Evolutionary conservation across 176 grass and related monocot genomes (phyloP), one percentile per base, ranked within the genome.

Genomic region (Musa itinerans): DNA sequence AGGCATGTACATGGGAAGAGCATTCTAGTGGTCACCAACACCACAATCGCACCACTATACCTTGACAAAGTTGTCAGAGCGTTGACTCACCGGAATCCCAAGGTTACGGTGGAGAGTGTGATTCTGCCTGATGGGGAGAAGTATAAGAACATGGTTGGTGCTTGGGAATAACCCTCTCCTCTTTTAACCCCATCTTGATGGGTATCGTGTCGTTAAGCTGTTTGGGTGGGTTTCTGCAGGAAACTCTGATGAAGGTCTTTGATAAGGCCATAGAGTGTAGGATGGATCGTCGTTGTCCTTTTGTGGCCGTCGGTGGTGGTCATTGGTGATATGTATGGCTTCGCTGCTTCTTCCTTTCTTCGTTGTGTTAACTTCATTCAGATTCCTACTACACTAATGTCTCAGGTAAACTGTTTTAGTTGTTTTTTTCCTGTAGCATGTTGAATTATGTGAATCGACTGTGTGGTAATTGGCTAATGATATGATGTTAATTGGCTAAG

Each of bases 291-390:
- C 80, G 83, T 10, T 89, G 90, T 79, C 94, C 95, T 43, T 99
- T 94, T 57, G 86, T 99, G 49, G 91, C 95, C 3, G 81, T 99
- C 53, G 88, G 90, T 1, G 95, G 95, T 63, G 88, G 95, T 99
- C 73, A 92, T 99, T 62, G 93, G 95, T 53, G 95, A 99, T 58
- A 91, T 93, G 95, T 99, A 91, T 2, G 91, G 88, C 24, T 94
- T 89, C 64, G 90, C 91, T 1, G 91, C 90, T 20, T 84, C 90
- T 24, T 69, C 88, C 21, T 99, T 92, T 78, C 83, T 99, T 50
- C 91, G 88, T 23, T 91, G 95, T 11, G 95, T 94, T 85, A 99
- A 99, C 87, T 99, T 99, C 80, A 92, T 99, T 89, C 91, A 99
- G 76, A 99, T 99, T 82, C 95, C 95, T 6, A 99, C 91, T 53